phyloP scores from a whole-genome alignment of 768 basidiomycete species.

The Rhodotorula kratochvilovae region DNA sequence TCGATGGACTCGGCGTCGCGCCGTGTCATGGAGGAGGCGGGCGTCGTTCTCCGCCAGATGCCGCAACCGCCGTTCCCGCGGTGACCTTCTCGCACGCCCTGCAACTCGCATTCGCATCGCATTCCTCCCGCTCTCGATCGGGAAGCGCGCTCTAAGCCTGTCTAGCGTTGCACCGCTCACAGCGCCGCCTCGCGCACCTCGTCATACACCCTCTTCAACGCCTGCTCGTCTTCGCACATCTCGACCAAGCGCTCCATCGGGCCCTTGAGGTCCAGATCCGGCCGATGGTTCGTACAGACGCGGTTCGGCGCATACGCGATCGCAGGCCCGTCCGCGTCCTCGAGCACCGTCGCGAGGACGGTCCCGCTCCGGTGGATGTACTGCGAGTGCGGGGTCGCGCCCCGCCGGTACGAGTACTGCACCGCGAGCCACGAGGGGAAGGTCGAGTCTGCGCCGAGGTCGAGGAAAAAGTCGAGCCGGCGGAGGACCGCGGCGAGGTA shows the following conservation, averaged over 20 bases:
- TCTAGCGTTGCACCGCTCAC: not conserved
- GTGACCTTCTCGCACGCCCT: not conserved
- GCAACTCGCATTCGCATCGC: not conserved
- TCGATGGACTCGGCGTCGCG: conserved; percentile 61
- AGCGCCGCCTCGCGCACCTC: not conserved
- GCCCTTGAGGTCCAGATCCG: conserved; percentile 56
- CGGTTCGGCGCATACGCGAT: conserved; percentile 36
- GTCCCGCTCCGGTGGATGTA: conserved; percentile 86
- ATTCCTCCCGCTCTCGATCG: too few relatives aligned
- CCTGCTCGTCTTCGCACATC: conserved; percentile 62
- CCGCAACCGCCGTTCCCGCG: conserved; percentile 17
- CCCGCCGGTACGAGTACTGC: conserved; percentile 79
- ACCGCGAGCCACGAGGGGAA: conserved; percentile 58
- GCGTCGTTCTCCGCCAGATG: conserved; percentile 44
- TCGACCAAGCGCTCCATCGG: conserved; percentile 61
- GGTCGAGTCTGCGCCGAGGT: conserved; percentile 44
- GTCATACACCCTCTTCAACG: conserved; percentile 61
- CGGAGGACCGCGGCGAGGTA: conserved; percentile 16
- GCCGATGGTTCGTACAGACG: conserved; percentile 53
- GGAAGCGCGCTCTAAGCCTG: too few relatives aligned
- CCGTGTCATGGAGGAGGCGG: conserved; percentile 44
- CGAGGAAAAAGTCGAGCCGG: conserved; percentile 42
- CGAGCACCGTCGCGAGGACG: conserved; percentile 83
- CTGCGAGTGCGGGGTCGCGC: conserved; percentile 72
- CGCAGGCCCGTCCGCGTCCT: conserved; percentile 58